A percentile compares a stretch with the other conserved stretches of the same genome.
Evolutionary conservation across 1,284 basidiomycete species (phyloP).

Genomic region (Mycena citricolor): DNA sequence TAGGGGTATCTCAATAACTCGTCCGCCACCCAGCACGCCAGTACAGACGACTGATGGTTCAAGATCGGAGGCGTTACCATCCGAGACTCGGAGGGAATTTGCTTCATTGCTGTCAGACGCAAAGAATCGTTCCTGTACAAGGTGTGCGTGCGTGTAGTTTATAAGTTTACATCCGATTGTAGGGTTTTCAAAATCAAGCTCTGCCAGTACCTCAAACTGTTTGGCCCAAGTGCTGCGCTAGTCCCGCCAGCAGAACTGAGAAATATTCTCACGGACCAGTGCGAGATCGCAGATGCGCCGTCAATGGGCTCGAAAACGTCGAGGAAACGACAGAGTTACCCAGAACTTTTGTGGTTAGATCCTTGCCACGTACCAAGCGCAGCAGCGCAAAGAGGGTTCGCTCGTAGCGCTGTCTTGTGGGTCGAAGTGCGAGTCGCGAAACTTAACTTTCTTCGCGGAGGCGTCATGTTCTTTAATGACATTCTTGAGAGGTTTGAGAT

Average conservation of each 20-base stretch:
- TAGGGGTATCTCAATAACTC: slow-evolving; percentile 73
- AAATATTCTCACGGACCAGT: slow-evolving; percentile 72
- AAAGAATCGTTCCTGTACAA: slow-evolving; percentile 84
- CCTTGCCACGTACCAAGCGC: slow-evolving; percentile 32
- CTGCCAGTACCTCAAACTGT: not conserved
- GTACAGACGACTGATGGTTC: slow-evolving; percentile 78
- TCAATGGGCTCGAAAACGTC: slow-evolving; percentile 66
- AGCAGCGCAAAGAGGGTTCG: slow-evolving; percentile 43
- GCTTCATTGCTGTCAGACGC: slow-evolving; percentile 52
- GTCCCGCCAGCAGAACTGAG: slow-evolving; percentile 86
- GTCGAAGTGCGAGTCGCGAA: slow-evolving; percentile 58
- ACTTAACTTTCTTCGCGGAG: slow-evolving; percentile 69
- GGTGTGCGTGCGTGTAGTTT: slow-evolving; percentile 2
- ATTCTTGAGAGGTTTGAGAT: slow-evolving; percentile 64
- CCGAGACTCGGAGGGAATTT: slow-evolving; percentile 62
- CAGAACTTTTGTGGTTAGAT: slow-evolving; percentile 34
- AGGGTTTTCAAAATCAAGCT: slow-evolving; percentile 63
- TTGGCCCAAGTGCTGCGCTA: too few species aligned
- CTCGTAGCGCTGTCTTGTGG: slow-evolving; percentile 58
- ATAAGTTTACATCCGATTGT: not conserved
- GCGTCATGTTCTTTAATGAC: slow-evolving; percentile 53
- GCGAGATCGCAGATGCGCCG: slow-evolving; percentile 72
- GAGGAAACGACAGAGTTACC: slow-evolving; percentile 77
- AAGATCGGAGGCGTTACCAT: slow-evolving; percentile 74
- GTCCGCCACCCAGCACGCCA: slow-evolving; percentile 61